Base-by-base conservation (phyloP, 176 grass and related monocot species). In the Stipa capillata region DNA sequence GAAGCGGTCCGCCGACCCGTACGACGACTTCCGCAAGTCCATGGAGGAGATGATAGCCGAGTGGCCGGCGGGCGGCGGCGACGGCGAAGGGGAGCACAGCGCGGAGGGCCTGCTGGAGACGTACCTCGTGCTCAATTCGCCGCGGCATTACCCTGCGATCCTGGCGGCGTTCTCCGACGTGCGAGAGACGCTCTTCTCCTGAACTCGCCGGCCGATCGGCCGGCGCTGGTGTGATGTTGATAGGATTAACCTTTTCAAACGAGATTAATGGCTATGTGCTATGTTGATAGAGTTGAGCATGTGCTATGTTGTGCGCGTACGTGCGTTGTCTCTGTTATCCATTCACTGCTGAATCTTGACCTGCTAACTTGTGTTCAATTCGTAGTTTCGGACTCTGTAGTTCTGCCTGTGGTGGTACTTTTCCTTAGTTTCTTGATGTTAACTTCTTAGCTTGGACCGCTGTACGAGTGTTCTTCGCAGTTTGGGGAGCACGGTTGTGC, bases 31-130 rank as follows among this genome's bases (percentile, higher is more conserved):
- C 78, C 86, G 84, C 59, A 93, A 79, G 81, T 97, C 94, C 29
- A 97, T 97, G 91, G 33, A 82, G 78, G 94, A 97, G 83, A 97
- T 97, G 94, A 87, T 97, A 52, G 78, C 85, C 65, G 81, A 91
- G 68, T 64, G 85, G 85, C 52, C 81, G 0, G 52, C 72, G 2
- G 57, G 17, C 29, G 65, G n/a, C n/a, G n/a, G 81, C 4, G 78
- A 28, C n/a, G 36, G 20, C 73, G 69, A 29, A 1, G 84, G 4
- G 15, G 63, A 79, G 8, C 39, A 73, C 48, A 39, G 69, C 59
- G 71, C 85, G 85, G 86, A 90, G 76, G 84, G 67, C 23, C 64
- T 97, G 72, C 89, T 97, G 23, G 85, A 87, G 52, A 85, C 88
- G 8, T 97, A 97, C 82, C 94, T 97, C 23, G 65, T 37, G 36